Conservation (phyloP, 2,329 filamentous ascomycete genomes). For the Beauveria sp. region DNA sequence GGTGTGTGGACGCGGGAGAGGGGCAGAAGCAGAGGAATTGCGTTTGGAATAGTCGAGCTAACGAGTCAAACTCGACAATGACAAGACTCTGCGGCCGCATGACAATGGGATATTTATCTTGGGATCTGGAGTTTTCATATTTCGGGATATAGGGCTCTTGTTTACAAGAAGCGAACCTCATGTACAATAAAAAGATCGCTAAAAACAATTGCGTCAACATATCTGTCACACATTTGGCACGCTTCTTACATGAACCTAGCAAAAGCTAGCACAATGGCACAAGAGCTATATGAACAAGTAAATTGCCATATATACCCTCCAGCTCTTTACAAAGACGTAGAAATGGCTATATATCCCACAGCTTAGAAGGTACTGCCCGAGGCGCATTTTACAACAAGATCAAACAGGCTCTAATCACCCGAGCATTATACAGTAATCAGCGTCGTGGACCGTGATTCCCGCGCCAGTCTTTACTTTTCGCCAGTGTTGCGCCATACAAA, state of each 20-base stretch:
- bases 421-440: not conserved
- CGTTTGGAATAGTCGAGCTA: not conserved
- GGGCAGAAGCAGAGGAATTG: not conserved
- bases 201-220: not conserved
- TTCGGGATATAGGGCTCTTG: not conserved
- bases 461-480: conserved; percentile 3
- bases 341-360: not conserved
- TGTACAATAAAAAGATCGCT: conserved; percentile 1
- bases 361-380: not conserved
- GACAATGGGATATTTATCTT: not conserved
- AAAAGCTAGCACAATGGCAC: not conserved
- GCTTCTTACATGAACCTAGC: not conserved
- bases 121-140: conserved; percentile 5
- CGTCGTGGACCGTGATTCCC: conserved; percentile 2
- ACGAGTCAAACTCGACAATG: not conserved
- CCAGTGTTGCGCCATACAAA: conserved; percentile 5
- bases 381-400: not conserved
- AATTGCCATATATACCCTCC: not conserved
- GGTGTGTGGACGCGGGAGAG: not conserved
- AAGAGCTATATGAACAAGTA: not conserved
- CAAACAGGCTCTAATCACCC: conserved; percentile 4
- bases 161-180: not conserved
- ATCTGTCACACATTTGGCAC: not conserved
- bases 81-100: not conserved
- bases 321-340: not conserved